A percentile compares a stretch with the other conserved stretches of the same genome.
phyloP scores from a whole-genome alignment of 129 eudicot genomes.

The Flaveria ramosissima region DNA sequence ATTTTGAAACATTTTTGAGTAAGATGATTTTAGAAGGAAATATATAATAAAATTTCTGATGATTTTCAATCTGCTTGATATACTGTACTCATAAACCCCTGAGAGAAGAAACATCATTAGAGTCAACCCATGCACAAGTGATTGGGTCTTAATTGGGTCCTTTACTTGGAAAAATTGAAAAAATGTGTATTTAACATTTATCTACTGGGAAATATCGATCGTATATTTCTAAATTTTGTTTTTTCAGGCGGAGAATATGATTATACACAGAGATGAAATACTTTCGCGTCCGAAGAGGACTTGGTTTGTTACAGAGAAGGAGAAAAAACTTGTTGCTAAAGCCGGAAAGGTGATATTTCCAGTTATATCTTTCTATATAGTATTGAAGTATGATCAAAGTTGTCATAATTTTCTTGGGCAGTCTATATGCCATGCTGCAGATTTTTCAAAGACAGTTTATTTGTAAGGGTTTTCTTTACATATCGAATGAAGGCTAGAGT shows the following conservation, averaged over 20 bases:
- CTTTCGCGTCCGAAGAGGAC: constrained; percentile 89
- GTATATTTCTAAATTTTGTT: not conserved
- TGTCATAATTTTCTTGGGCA: not conserved
- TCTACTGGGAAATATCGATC: not conserved
- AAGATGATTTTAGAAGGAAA: not conserved
- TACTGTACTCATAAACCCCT: not conserved
- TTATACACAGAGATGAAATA: constrained; percentile 79
- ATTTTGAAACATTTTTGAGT: not conserved
- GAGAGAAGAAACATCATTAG: not conserved
- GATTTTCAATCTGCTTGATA: not conserved
- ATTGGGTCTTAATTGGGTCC: not conserved
- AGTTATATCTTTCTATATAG: not conserved
- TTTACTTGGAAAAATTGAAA: not conserved
- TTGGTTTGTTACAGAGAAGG: constrained; percentile 89
- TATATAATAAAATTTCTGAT: not conserved
- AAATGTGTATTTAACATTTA: not conserved
- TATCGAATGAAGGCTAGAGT: not conserved
- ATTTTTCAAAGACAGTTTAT: not conserved
- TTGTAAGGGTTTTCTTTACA: not conserved
- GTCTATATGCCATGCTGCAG: constrained; percentile 8
- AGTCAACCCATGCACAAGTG: not conserved
- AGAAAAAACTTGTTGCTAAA: constrained; percentile 67
- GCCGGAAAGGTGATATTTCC: constrained; percentile 61
- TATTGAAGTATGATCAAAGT: not conserved
- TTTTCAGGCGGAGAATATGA: constrained; percentile 91